Conservation (phyloP, 2,329 filamentous ascomycete species). For the Trichoderma endophyticum region DNA sequence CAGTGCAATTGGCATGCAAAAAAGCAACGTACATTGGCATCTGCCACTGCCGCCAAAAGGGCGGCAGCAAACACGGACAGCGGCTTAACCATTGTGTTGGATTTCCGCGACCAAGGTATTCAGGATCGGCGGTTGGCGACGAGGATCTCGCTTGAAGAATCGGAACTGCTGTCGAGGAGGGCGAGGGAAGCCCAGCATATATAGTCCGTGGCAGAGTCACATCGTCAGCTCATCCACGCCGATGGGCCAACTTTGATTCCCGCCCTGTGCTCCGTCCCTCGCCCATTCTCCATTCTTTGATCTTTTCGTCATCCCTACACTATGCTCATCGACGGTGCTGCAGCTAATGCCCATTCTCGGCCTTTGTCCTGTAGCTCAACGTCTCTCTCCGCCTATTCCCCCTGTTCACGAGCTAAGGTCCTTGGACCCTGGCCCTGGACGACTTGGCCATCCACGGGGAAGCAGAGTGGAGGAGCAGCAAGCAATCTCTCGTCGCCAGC, state of each 20-base stretch:
- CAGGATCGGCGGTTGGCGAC: conserved; percentile 13
- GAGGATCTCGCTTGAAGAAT: conserved; percentile 11
- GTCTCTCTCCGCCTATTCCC: conserved; percentile 8
- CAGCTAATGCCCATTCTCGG: conserved; percentile 11
- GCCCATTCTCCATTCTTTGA: not conserved
- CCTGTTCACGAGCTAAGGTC: not conserved
- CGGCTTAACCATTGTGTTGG: conserved; percentile 34
- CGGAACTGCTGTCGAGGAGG: not conserved
- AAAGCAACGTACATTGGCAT: conserved; percentile 25
- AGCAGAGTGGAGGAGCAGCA: conserved; percentile 6
- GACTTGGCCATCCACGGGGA: conserved; percentile 1
- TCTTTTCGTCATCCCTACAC: conserved; percentile 7
- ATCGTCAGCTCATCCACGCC: conserved; percentile 1
- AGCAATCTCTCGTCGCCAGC: conserved; percentile 15
- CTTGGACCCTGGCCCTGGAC: conserved; percentile 3
- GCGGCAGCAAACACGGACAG: conserved; percentile 31
- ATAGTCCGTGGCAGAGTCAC: conserved; percentile 6
- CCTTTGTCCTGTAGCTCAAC: conserved; percentile 2
- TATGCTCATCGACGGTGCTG: conserved; percentile 2
- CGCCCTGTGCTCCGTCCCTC: not conserved
- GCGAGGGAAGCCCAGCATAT: conserved; percentile 10
- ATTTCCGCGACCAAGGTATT: conserved; percentile 13
- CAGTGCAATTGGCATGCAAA: not conserved
- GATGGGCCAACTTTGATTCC: not conserved
- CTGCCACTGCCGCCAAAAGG: conserved; percentile 30